Evolutionary conservation across 148 eudicot genomes (phyloP), one percentile per base, ranked within the genome.

Genomic region (Drosera capensis): DNA sequence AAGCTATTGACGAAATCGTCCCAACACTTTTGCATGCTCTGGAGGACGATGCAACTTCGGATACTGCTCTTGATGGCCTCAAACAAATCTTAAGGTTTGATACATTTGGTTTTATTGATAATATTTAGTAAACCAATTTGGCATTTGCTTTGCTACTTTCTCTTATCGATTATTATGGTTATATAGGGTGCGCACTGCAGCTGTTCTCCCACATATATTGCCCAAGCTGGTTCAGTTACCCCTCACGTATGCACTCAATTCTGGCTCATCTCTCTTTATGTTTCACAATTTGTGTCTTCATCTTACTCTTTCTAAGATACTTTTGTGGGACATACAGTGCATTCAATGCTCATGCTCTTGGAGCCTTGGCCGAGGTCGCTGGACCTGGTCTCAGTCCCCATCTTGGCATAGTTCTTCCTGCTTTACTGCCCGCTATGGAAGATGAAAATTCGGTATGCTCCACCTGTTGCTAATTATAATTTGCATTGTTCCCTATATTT

Each of bases 1-100:
- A 84, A 79, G 97, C 97, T 52, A 80, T 90, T 62, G 97, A 90
- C 69, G 97, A 90, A 65, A 84, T 90, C 63, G 92, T 90, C 57
- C 97, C 97, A 14, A 90, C 95, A 20, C 84, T 90, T 59, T 67
- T 90, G 39, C 95, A 90, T 66, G 97, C 97, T 61, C 70, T 90
- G 68, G 97, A 90, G 67, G 82, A 90, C 53, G 95, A 90, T 58
- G 62, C 67, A 49, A 75, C 83, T 35, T 84, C 94, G 43, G 97
- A 84, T 38, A 84, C 95, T 49, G 97, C 93, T 18, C 75, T 90
- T 55, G 97, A 84, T 90, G 97, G 97, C 55, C 79, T 90, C 24
- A 90, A 90, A 66, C 97, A 90, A 73, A 90, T 90, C 47, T 70
- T 90, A 49, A 90, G 93, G 97, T 80, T 26, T 43, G 63, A 23